Evolutionary conservation across 1,139 yeast genomes (phyloP), one percentile per base, ranked within the genome.

Genomic region (Candida buenavistaensis): DNA sequence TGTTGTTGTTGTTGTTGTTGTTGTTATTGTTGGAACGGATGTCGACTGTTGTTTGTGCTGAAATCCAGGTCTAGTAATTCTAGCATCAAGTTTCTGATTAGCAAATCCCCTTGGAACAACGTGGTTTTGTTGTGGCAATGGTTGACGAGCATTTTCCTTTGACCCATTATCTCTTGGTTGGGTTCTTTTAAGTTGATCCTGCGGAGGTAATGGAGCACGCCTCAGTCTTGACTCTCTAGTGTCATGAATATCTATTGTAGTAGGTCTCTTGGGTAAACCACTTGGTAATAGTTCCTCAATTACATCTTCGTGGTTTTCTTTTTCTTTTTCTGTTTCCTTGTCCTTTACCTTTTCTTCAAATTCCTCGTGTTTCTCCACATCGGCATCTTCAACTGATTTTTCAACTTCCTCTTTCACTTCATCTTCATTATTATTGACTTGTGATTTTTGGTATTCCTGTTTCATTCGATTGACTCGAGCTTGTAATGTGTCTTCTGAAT

Each of bases 131-230:
- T 22, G 33, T 25, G 35, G 35, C 14, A 36, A 32, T 21, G 38
- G 38, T 24, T 20, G 24, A 21, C 38, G 35, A 11, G 28, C n/a
- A n/a, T n/a, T n/a, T n/a, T n/a, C n/a, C n/a, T n/a, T n/a, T n/a
- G n/a, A n/a, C n/a, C n/a, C n/a, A n/a, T n/a, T n/a, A n/a, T n/a
- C n/a, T n/a, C n/a, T n/a, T n/a, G n/a, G n/a, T n/a, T n/a, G n/a
- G n/a, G n/a, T n/a, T n/a, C n/a, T n/a, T n/a, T n/a, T 23, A 6
- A 27, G n/a, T 19, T 24, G 14, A 14, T 25, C 24, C 15, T 33
- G 37, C 15, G 38, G 40, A 11, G 40, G 39, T 16, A 37, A 30
- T 26, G 40, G 40, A 10, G 28, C 14, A 25, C 40, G 36, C 6
- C 35, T 22, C 13, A 9, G 11, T 25, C 12, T 14, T 6, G 28